Evolutionary conservation across 176 grass and related monocot species (phyloP).

Genomic region (Areca catechu): DNA sequence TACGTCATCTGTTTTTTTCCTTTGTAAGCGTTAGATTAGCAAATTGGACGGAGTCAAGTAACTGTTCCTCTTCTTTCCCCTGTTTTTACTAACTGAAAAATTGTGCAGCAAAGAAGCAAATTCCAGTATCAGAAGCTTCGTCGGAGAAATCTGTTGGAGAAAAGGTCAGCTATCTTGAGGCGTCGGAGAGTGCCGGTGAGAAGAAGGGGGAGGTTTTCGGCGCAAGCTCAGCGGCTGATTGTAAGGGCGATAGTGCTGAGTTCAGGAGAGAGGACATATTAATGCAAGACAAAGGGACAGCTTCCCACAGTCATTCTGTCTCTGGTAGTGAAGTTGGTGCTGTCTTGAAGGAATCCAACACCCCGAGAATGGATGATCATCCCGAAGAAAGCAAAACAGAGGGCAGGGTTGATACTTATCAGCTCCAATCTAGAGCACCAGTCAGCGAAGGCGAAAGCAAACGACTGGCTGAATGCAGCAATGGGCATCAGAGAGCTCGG

Average conservation of each 20-base stretch:
- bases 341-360: slow-evolving; percentile 20
- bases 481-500: neutral
- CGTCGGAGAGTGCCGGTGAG: slow-evolving; percentile 34
- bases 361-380: slow-evolving; percentile 20
- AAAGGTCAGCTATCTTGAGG: slow-evolving; percentile 67
- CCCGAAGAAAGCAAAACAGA: slow-evolving; percentile 24
- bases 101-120: slow-evolving; percentile 62
- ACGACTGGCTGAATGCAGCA: slow-evolving; percentile 6
- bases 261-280: slow-evolving; percentile 17
- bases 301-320: slow-evolving; percentile 20
- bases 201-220: slow-evolving; percentile 34
- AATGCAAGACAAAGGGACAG: slow-evolving; percentile 6
- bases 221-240: slow-evolving; percentile 16
- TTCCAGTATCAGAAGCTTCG: slow-evolving; percentile 28
- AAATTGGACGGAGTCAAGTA: neutral
- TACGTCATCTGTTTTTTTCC: no score
- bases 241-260: slow-evolving; percentile 7
- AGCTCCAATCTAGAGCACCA: slow-evolving; percentile 29
- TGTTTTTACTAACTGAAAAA: slow-evolving; percentile 15
- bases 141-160: slow-evolving; percentile 34
- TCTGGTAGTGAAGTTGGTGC: slow-evolving; percentile 18
- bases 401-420: slow-evolving; percentile 35
- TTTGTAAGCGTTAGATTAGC: no score
- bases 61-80: slow-evolving; percentile 4
- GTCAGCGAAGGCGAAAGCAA: slow-evolving; percentile 20